Evolutionary conservation across 1,139 yeast genomes (phyloP).

Genomic region (Scheffersomyces titani): DNA sequence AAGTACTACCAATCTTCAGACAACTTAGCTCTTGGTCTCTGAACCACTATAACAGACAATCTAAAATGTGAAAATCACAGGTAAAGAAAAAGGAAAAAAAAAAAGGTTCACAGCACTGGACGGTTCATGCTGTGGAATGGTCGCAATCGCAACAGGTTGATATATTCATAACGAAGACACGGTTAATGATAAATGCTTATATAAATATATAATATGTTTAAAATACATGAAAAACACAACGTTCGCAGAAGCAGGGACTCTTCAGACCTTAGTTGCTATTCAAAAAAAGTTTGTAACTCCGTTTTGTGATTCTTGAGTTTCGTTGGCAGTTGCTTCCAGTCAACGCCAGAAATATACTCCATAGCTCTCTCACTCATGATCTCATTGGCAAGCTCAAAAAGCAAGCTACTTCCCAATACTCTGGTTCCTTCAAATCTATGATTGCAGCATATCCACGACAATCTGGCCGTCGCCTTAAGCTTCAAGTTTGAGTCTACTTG

Average conservation of each 20-base stretch:
- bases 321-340: slow-evolving; percentile 20
- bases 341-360: slow-evolving; percentile 14
- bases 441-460: slow-evolving; percentile 28
- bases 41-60: slow-evolving; percentile 1
- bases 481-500: slow-evolving; percentile 5
- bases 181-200: not conserved
- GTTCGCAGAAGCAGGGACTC: not conserved
- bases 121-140: not conserved
- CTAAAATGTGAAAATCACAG: not conserved
- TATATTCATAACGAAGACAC: not conserved
- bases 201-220: not conserved
- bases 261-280: not conserved
- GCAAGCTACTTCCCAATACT: slow-evolving; percentile 30
- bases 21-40: slow-evolving; percentile 34
- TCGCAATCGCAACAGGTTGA: not conserved
- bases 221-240: not conserved
- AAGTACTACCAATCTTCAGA: slow-evolving; percentile 28
- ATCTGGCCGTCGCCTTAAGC: slow-evolving; percentile 23
- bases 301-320: slow-evolving; percentile 2
- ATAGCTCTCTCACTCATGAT: slow-evolving; percentile 6
- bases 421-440: slow-evolving; percentile 33
- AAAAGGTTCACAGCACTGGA: not conserved
- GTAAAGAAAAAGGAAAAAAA: not conserved
- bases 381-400: slow-evolving; percentile 30
- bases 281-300: not conserved